These are phyloP conservation scores for Schizochytrium sp. DNA, from an alignment of 108 stramenopile genomes.

Conservation along the genomic window DNA sequence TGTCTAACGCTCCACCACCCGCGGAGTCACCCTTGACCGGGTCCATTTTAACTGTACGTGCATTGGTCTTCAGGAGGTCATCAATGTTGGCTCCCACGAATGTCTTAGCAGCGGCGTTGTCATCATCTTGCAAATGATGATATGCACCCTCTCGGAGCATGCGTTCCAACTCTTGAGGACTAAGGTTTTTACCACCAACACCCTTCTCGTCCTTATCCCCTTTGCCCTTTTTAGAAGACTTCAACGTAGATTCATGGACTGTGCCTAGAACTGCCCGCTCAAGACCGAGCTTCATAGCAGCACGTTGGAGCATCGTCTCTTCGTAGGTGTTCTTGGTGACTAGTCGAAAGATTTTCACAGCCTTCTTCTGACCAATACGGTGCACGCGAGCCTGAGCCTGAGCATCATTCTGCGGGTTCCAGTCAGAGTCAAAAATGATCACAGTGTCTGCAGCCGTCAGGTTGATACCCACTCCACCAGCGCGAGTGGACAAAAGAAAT, in stretches of 20 bases:
- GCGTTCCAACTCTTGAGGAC: slow-evolving; percentile 74
- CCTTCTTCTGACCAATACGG: slow-evolving; percentile 97
- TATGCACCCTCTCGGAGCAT: slow-evolving; percentile 77
- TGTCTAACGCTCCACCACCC: slow-evolving; percentile 43
- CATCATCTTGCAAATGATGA: slow-evolving; percentile 74
- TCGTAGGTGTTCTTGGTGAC: slow-evolving; percentile 97
- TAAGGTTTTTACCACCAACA: slow-evolving; percentile 56
- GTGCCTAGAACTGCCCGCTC: slow-evolving; percentile 96
- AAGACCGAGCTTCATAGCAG: slow-evolving; percentile 94
- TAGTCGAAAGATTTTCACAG: slow-evolving; percentile 94
- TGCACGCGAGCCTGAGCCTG: slow-evolving; percentile 98
- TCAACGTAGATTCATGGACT: slow-evolving; percentile 82
- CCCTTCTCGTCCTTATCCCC: not conserved
- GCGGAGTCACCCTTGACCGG: not conserved
- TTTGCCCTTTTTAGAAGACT: slow-evolving; percentile 72
- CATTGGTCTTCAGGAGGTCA: slow-evolving; percentile 67
- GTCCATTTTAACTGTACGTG: not conserved
- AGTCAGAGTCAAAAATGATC: slow-evolving; percentile 89
- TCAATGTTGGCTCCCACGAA: slow-evolving; percentile 77
- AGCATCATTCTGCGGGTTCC: slow-evolving; percentile 99
- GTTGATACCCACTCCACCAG: slow-evolving; percentile 99
- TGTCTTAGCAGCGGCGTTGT: slow-evolving; percentile 67
- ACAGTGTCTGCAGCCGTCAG: slow-evolving; percentile 90
- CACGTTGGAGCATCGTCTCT: slow-evolving; percentile 97
- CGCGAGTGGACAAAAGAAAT: slow-evolving; percentile 89